Evolutionary conservation across 2,329 filamentous ascomycete genomes (phyloP), one percentile per base, ranked within the genome.

Genomic region (Diaporthe sp.): DNA sequence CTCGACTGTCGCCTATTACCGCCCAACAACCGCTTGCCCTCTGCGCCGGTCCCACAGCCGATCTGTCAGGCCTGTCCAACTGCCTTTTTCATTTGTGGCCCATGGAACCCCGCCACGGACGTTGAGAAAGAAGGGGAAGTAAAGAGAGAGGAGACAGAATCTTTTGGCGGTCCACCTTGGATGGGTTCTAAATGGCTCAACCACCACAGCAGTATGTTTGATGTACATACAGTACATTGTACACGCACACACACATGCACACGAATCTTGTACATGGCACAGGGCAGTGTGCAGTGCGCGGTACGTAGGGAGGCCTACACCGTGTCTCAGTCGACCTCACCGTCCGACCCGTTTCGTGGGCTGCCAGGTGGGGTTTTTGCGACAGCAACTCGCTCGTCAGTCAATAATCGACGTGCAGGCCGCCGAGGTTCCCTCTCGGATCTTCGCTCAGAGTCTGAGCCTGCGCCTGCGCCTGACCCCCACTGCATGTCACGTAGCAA

Each of bases 1-100:
- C 59, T 71, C 55, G 55, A 71, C 69, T 44, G 55, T 59, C 32
- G 55, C 55, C 44, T 74, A 68, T 51, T 73, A 66, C 68, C 66
- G 50, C 70, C 72, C 68, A 72, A 70, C 68, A 69, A 70, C 56
- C 37, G 56, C 70, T 53, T 63, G 44, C 47, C 44, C 25, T 39
- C 37, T 22, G 44, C 44, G 27, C 44, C 47, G 19, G 63, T 37
- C 63, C 63, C 63, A 68, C 63, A 68, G 47, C 47, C 32, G 47
- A 68, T 68, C 63, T 68, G 47, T 39, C 32, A 7, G 63, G n/a
- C 47, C 63, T 53, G 47, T 39, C 32, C 63, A 53, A 22, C 63
- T 68, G 47, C 32, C 12, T 53, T 44, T 66, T 53, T 68, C 47
- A 68, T 68, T 68, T 68, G 63, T 68, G 63, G 47, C 63, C 47